Base-by-base conservation (phyloP, 306 rosid species). In the Adenanthera pavonina region DNA sequence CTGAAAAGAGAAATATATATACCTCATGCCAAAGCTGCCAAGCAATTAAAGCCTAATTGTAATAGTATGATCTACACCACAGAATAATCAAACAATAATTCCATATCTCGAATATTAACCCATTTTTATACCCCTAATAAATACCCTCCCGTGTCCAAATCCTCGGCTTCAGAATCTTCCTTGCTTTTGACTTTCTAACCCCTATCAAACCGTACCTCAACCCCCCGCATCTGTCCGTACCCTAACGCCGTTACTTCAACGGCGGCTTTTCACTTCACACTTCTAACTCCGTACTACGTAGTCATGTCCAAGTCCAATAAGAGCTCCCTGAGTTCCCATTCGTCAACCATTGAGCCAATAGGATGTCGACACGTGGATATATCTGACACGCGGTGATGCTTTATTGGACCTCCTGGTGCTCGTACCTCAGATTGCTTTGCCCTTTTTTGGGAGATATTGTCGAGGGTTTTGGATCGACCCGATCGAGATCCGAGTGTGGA, bases 61-160 rank as follows among this genome's bases (percentile, higher is more conserved):
- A 69, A 19, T 25, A 25, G 30, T 3, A 40, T 69, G 74, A 46
- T 44, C 30, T 54, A 54, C 8, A 25, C 9, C 6, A 16, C 25
- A 66, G 48, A 46, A 25, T 20, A 44, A 43, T 43, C 46, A n/a
- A 56, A 60, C 69, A 62, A 13, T 34, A 62, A 34, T 62, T 62
- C 68, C 69, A 62, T 62, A 33, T 12, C 15, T 62, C 72, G 72
- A 67, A 67, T 25, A 69, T 69, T 69, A 44, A 19, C 10, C 52
- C n/a, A 67, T 69, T 43, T n/a, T 20, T 25, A 19, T n/a, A 44
- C 13, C 1, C 20, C 19, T 10, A n/a, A 25, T 10, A 46, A 46
- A 17, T 36, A 11, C 9, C 46, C 47, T 44, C 19, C 47, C 10
- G 10, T n/a, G 30, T 15, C 46, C 36, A 33, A 35, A 52, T 54